phyloP scores from a whole-genome alignment of 805 yeast species.

The Saccharomycopsis selenospora region DNA sequence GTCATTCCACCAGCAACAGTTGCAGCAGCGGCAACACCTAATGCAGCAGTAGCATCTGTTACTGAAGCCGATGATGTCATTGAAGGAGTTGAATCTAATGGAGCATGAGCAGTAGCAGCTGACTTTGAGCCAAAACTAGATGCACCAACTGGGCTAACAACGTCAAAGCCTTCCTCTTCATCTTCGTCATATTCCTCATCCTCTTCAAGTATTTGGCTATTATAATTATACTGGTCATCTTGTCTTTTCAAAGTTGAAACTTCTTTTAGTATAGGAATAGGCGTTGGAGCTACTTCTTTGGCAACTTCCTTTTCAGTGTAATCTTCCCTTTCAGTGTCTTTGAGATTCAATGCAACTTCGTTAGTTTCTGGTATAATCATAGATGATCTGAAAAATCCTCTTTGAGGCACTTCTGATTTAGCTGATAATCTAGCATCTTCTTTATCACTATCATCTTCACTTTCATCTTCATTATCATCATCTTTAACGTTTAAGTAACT shows the following conservation, averaged over 20 bases:
- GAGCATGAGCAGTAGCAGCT: not conserved
- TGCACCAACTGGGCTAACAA: too few species aligned
- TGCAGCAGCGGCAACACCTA: not conserved
- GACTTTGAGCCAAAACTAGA: too few species aligned
- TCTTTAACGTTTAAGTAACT: slow-evolving; percentile 11
- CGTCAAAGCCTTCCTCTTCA: not conserved
- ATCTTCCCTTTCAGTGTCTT: not conserved
- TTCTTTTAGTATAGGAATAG: not conserved
- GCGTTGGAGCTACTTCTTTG: not conserved
- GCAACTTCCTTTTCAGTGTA: not conserved
- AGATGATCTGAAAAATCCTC: slow-evolving; percentile 1
- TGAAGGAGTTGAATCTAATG: slow-evolving; percentile 1
- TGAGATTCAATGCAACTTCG: not conserved
- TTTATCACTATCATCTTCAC: slow-evolving; percentile 1
- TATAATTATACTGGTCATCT: too few species aligned
- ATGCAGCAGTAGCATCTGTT: not conserved
- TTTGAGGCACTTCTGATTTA: too few species aligned
- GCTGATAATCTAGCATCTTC: not conserved
- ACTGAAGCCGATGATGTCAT: not conserved
- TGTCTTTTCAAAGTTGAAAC: too few species aligned
- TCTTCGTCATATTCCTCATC: not conserved
- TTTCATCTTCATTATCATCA: slow-evolving; percentile 9
- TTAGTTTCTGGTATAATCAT: slow-evolving; percentile 3
- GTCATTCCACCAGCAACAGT: not conserved
- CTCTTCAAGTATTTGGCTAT: too few species aligned